Evolutionary conservation across 2,329 filamentous ascomycete species (phyloP), one percentile per base, ranked within the genome.

Genomic region (Lecanoromycetidae sp.): DNA sequence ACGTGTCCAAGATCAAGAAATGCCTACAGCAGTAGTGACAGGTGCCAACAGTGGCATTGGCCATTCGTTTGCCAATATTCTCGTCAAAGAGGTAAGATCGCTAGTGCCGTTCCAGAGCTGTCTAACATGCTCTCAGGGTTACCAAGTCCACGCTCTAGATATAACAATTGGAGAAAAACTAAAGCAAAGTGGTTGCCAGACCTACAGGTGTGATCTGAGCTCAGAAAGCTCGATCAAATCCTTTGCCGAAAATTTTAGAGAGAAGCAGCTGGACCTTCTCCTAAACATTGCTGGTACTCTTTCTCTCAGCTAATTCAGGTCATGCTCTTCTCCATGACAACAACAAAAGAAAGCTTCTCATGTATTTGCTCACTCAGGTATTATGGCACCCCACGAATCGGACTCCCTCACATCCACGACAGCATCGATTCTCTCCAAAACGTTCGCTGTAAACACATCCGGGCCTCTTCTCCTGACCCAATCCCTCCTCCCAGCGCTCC

Each of bases 391-490:
- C 15, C 22, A 33, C 25, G 29, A 52, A 26, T 32, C 50, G 12
- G 51, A 55, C 8, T 52, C 51, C 44, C 52, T 58, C 9, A 54
- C 15, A 39, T 32, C 12, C 25, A 38, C 44, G n/a, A 41, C 32
- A n/a, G 27, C 6, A 13, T 8, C 23, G n/a, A 25, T 23, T 30
- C 42, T 46, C 23, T 23, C 32, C 61, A 26, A 56, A 52, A 10
- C 61, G 17, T 71, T 71, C 52, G 59, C 62, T 12, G 61, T 66
- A 51, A 71, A 71, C 54, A 63, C 67, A 1, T 68, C 67, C 44
- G 68, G 66, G 0, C 66, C 67, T 0, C 56, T 71, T 8, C 57
- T 71, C 3, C 57, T 71, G 0, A 69, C 64, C 0, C 66, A 70
- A 57, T 63, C 67, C 1, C 59, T 71, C 1, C 57, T 71, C 5